These are phyloP conservation scores for Dissoconium aciculare DNA, from an alignment of 2,329 filamentous ascomycete species.

Conservation along the genomic window DNA sequence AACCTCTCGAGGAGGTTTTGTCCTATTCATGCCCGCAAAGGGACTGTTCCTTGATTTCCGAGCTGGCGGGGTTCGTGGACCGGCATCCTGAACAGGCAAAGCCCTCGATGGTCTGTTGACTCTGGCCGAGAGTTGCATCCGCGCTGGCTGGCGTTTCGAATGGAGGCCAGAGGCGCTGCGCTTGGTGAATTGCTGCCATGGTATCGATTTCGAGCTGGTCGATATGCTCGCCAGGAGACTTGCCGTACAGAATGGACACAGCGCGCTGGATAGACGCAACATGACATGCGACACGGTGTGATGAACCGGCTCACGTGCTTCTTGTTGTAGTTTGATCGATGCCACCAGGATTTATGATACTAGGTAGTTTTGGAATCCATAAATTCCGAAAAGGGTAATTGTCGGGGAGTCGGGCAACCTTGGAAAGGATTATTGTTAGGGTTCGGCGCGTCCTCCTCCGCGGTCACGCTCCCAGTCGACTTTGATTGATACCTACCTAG, in stretches of 20 bases:
- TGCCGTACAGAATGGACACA: conserved; percentile 32
- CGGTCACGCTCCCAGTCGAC: no score
- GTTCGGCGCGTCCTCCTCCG: no score
- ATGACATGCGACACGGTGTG: no score
- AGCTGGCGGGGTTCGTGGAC: conserved; percentile 22
- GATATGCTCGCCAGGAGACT: conserved; percentile 16
- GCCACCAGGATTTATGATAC: no score
- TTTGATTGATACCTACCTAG: no score
- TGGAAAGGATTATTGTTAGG: no score
- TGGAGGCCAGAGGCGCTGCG: conserved; percentile 22
- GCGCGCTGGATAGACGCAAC: conserved; percentile 16
- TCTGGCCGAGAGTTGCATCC: conserved; percentile 37
- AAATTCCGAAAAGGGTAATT: no score
- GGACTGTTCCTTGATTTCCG: conserved; percentile 35
- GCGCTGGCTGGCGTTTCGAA: conserved; percentile 33
- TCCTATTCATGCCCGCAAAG: conserved; percentile 46
- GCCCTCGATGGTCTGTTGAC: conserved; percentile 24
- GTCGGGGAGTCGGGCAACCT: no score
- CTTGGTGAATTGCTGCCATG: conserved; percentile 26
- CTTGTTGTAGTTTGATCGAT: no score
- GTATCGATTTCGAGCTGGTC: conserved; percentile 7
- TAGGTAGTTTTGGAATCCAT: no score
- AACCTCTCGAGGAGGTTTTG: conserved; percentile 20
- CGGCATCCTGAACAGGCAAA: conserved; percentile 5
- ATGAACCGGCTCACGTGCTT: no score